Conservation (phyloP, 176 grass and related monocot genomes). For the Oryza brachyantha region DNA sequence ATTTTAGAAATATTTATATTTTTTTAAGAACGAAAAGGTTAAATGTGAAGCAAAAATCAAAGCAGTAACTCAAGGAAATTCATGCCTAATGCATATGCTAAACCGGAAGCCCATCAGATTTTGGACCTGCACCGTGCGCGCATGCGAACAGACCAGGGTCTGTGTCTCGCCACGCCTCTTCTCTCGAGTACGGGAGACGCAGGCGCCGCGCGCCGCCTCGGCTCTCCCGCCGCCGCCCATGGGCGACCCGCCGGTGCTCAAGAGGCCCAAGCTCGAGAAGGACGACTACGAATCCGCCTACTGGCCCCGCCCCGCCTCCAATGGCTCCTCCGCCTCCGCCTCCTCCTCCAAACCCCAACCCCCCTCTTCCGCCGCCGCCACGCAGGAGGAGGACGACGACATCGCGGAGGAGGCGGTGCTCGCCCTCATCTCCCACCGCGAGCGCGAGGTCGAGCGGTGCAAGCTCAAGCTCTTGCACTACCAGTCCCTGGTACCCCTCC, state of each 20-base stretch:
- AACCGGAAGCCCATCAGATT: too few species aligned
- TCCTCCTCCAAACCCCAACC: not conserved
- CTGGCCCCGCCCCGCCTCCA: not conserved
- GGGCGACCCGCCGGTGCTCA: slow-evolving; percentile 35
- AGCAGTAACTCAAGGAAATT: too few species aligned
- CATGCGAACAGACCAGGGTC: too few species aligned
- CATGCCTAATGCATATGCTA: too few species aligned
- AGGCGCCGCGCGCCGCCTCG: not conserved
- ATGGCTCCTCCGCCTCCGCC: slow-evolving; percentile 20
- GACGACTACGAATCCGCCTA: slow-evolving; percentile 1
- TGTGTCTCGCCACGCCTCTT: too few species aligned
- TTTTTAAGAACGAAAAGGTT: too few species aligned
- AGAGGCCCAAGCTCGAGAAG: slow-evolving; percentile 61
- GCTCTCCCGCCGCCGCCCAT: not conserved
- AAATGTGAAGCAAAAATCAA: too few species aligned
- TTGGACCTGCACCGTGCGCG: too few species aligned
- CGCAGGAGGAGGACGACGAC: slow-evolving; percentile 13
- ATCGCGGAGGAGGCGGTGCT: slow-evolving; percentile 42
- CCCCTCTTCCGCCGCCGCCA: not conserved
- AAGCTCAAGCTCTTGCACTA: slow-evolving; percentile 49
- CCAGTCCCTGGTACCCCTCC: slow-evolving; percentile 33
- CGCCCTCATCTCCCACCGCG: slow-evolving; percentile 40
- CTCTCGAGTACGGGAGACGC: too few species aligned
- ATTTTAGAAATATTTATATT: too few species aligned
- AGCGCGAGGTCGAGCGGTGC: slow-evolving; percentile 42